phyloP scores from a whole-genome alignment of 805 yeast genomes.

The Zygosaccharomyces rouxii region DNA sequence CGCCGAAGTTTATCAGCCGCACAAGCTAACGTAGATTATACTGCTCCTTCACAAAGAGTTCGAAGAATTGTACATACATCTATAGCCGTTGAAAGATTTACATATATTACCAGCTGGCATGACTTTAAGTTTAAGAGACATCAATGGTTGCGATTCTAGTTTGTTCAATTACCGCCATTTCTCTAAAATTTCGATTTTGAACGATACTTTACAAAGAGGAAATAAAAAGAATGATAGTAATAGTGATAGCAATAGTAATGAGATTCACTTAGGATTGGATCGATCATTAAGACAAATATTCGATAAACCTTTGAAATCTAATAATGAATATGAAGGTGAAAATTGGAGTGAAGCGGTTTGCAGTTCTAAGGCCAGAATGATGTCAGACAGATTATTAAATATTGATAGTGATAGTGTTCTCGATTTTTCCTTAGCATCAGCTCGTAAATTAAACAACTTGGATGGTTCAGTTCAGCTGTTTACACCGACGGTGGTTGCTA shows the following conservation, averaged over 20 bases:
- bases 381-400: constrained; percentile 7
- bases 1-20: neutral
- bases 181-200: constrained; percentile 9
- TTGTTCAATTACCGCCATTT: constrained; percentile 10
- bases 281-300: constrained; percentile 3
- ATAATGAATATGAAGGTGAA: constrained; percentile 5
- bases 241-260: neutral
- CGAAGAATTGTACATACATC: neutral
- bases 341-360: constrained; percentile 7
- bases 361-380: constrained; percentile 1
- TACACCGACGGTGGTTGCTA: constrained; percentile 9
- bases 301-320: constrained; percentile 1
- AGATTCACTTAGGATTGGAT: neutral
- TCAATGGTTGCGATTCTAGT: constrained; percentile 9
- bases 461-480: constrained; percentile 8
- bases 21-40: neutral
- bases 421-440: constrained; percentile 15
- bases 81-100: neutral
- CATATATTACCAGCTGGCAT: neutral
- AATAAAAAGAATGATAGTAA: neutral
- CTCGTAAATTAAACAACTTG: constrained; percentile 1
- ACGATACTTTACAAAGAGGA: constrained; percentile 6
- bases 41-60: neutral
- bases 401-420: constrained; percentile 21
- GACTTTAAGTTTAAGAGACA: constrained; percentile 10